Percentiles rank a stretch among this genome's conserved stretches.
phyloP scores from a whole-genome alignment of 2,329 filamentous ascomycete genomes.

The Alternaria brassicicola region DNA sequence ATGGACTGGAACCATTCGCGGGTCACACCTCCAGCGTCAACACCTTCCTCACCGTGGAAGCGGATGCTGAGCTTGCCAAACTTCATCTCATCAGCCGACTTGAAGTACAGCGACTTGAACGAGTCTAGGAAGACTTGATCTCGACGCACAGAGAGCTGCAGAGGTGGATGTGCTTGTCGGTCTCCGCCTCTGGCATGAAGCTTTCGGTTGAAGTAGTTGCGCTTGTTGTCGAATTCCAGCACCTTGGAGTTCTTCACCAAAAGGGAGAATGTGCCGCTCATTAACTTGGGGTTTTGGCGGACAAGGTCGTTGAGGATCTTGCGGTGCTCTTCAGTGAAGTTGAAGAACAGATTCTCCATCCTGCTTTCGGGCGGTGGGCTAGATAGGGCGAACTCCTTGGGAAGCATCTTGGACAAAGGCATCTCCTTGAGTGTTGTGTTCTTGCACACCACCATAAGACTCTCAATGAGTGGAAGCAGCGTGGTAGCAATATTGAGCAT shows the following conservation, averaged over 20 bases:
- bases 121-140: slow-evolving; percentile 98
- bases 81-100: slow-evolving; percentile 95
- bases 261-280: slow-evolving; percentile 96
- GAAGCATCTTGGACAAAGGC: slow-evolving; percentile 49
- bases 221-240: slow-evolving; percentile 98
- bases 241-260: slow-evolving; percentile 99
- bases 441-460: slow-evolving; percentile 99
- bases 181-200: slow-evolving; percentile 78
- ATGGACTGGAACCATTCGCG: slow-evolving; percentile 99
- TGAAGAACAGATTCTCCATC: slow-evolving; percentile 93
- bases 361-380: slow-evolving; percentile 79
- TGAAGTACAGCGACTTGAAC: slow-evolving; percentile 98
- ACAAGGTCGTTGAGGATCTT: slow-evolving; percentile 98
- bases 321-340: slow-evolving; percentile 95
- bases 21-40: slow-evolving; percentile 96
- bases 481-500: slow-evolving; percentile 98
- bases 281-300: slow-evolving; percentile 93
- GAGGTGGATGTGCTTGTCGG: slow-evolving; percentile 69
- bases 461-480: slow-evolving; percentile 89
- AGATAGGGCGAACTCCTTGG: slow-evolving; percentile 73
- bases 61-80: slow-evolving; percentile 98
- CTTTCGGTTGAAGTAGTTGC: slow-evolving; percentile 96
- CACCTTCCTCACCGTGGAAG: slow-evolving; percentile 96
- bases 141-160: slow-evolving; percentile 88
- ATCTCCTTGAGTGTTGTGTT: slow-evolving; percentile 84